A percentile compares a stretch with the other conserved stretches of the same genome.
Conservation (phyloP, 164 flowering plant genomes). For the Sedum album region DNA sequence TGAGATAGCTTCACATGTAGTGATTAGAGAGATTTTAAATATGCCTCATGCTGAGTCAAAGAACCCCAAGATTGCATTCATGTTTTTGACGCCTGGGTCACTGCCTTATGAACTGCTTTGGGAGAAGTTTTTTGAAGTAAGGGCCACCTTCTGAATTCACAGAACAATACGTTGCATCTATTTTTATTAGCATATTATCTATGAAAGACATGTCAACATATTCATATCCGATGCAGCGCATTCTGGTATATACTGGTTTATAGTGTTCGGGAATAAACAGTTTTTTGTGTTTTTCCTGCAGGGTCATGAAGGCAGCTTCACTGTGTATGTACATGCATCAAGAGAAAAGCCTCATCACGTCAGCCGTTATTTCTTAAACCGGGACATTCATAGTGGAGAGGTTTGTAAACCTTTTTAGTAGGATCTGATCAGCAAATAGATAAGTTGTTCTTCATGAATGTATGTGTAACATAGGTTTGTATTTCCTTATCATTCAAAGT, state of each 20-base stretch:
- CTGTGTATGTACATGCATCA: conserved; percentile 84
- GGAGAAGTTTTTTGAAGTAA: conserved; percentile 82
- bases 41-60: conserved; percentile 34
- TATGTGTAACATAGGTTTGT: neutral
- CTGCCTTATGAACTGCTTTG: conserved; percentile 89
- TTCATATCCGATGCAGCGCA: no score
- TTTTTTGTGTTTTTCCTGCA: conserved; percentile 15
- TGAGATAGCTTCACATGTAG: conserved; percentile 73
- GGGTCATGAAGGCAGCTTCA: conserved; percentile 85
- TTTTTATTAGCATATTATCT: neutral
- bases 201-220: neutral
- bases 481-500: no score
- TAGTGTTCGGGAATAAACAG: no score
- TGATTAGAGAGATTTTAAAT: conserved; percentile 56
- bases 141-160: conserved; percentile 9
- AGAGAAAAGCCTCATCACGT: conserved; percentile 62
- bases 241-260: no score
- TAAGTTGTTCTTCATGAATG: neutral
- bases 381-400: conserved; percentile 70
- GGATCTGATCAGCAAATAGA: neutral
- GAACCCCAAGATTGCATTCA: conserved; percentile 78
- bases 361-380: conserved; percentile 53
- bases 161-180: neutral
- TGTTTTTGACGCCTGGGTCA: conserved; percentile 76
- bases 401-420: conserved; percentile 16